phyloP scores from a whole-genome alignment of 441 rosid species.

The Gossypium schwendimanii region DNA sequence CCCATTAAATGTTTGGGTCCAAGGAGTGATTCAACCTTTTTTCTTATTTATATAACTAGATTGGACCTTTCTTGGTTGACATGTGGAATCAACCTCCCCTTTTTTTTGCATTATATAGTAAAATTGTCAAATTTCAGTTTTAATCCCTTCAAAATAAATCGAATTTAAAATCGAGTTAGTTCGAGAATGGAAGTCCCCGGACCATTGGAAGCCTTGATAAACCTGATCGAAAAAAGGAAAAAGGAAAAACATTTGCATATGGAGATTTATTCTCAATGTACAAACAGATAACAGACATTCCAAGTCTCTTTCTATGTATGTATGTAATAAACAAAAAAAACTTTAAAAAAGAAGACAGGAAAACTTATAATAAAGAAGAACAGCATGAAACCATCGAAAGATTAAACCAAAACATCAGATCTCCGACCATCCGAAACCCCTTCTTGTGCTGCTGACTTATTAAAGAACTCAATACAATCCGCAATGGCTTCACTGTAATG shows the following conservation, averaged over 20 bases:
- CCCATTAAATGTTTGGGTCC: not conserved
- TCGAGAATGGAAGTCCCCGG: not conserved
- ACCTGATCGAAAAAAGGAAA: not conserved
- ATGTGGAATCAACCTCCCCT: too few species aligned
- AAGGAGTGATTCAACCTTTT: not conserved
- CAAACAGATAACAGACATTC: slow-evolving; percentile 10
- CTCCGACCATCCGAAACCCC: slow-evolving; percentile 36
- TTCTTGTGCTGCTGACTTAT: slow-evolving; percentile 69
- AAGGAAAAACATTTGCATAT: not conserved
- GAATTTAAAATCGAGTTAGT: too few species aligned
- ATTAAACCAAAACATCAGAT: slow-evolving; percentile 40
- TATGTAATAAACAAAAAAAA: not conserved
- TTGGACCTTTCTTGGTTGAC: not conserved
- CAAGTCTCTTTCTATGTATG: not conserved
- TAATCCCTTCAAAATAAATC: too few species aligned
- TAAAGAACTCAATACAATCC: slow-evolving; percentile 90
- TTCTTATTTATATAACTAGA: not conserved
- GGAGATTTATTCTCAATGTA: slow-evolving; percentile 8
- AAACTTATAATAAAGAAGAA: not conserved
- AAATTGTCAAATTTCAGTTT: too few species aligned
- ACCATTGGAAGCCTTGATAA: slow-evolving; percentile 1
- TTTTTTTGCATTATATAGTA: too few species aligned
- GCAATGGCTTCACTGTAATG: slow-evolving; percentile 79
- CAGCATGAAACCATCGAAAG: not conserved
- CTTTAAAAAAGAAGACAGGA: not conserved